A percentile compares a stretch with the other conserved stretches of the same genome.
Evolutionary conservation across 1,284 basidiomycete species (phyloP).

Genomic region (Rhizoctonia solani): DNA sequence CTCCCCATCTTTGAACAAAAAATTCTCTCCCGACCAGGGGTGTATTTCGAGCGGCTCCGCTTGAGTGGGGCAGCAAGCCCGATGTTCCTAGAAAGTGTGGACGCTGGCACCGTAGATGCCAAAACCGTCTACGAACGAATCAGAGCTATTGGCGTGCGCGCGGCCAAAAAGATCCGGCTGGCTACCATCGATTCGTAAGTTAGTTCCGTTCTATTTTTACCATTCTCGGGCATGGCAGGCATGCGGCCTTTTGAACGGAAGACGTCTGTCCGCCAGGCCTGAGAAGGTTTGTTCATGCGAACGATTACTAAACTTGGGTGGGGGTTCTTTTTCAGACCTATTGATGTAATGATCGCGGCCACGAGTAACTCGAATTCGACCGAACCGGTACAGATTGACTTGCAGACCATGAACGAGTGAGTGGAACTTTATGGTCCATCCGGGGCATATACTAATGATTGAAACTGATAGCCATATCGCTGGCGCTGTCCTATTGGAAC

Average conservation of each 20-base stretch:
- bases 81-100: slow-evolving; percentile 14
- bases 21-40: background rate
- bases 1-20: slow-evolving; percentile 28
- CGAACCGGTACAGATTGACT: slow-evolving; percentile 23
- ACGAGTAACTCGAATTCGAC: slow-evolving; percentile 24
- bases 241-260: slow-evolving; percentile 19
- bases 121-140: slow-evolving; percentile 23
- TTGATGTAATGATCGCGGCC: slow-evolving; percentile 16
- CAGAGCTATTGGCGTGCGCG: slow-evolving; percentile 28
- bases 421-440: background rate
- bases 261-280: slow-evolving; percentile 13
- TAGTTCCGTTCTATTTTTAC: background rate
- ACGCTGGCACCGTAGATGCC: slow-evolving; percentile 20
- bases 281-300: background rate
- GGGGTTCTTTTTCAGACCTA: slow-evolving; percentile 10
- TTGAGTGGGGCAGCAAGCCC: slow-evolving; percentile 27
- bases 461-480: slow-evolving; percentile 17
- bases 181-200: slow-evolving; percentile 31
- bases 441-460: background rate
- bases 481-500: slow-evolving; percentile 32
- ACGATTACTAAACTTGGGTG: background rate
- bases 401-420: slow-evolving; percentile 32
- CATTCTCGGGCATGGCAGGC: background rate
- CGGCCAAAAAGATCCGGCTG: slow-evolving; percentile 8
- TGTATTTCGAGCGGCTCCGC: slow-evolving; percentile 16